Base-by-base conservation (phyloP, 192 early-diverging fungal genomes). In the Mortierella claussenii region DNA sequence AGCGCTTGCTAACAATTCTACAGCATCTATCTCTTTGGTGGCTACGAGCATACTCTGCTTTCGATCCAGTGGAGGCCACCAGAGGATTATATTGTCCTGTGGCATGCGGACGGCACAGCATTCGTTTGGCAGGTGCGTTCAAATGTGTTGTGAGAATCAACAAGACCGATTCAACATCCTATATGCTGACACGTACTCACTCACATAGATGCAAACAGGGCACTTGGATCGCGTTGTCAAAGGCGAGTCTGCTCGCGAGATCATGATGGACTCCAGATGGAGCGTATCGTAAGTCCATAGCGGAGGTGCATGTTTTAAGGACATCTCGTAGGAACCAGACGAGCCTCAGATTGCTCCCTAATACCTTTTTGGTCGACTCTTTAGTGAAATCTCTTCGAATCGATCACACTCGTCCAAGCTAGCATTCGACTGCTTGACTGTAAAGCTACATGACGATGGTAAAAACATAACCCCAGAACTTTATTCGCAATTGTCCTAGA, bases 61-160 rank as follows among this genome's bases (percentile, higher is more conserved):
- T 56, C 75, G 1, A 81, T 95, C 20, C 88, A 93, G 66, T 94
- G 90, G 89, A 73, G 89, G 34, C 79, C 82, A 13, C 30, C 80
- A 45, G 91, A 94, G 48, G 89, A 92, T 54, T 85, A 89, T 30
- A 43, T 94, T 21, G 71, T 91, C 18, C 71, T 93, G 23, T 84
- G 83, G 49, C 84, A 89, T 60, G 62, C 65, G 2, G 91, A 94
- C 58, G 89, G 83, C 10, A 79, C 81, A 2, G 81, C 87, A 17
- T 89, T 86, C 62, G 84, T 93, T 10, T 95, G 94, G 94, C 90
- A 95, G 89, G 89, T 91, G 47, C 26, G 81, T 57, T n/a, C 17
- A 50, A 18, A 26, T 18, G 26, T 21, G 40, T 17, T 11, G 8
- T 8, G 40, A 11, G 40, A 8, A 42, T 42, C 10, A 17, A 17